These are phyloP conservation scores for Mycena galopus DNA, from an alignment of 768 basidiomycete genomes.

Conservation along the genomic window DNA sequence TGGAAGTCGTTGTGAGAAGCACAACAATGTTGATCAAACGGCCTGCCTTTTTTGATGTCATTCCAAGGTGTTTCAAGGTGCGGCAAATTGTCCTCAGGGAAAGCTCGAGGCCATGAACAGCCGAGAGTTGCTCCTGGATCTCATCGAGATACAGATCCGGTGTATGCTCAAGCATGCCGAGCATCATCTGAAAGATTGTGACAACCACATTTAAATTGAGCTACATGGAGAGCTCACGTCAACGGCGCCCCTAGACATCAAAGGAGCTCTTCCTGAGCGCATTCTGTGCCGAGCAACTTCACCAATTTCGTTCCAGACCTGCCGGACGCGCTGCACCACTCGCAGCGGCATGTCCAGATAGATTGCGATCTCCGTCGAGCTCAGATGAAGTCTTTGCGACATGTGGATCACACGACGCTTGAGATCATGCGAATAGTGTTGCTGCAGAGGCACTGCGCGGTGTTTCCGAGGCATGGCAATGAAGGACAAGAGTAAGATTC, in stretches of 20 bases:
- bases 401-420: slow-evolving; percentile 39
- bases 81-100: no score
- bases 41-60: no score
- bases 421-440: slow-evolving; percentile 39
- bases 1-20: no score
- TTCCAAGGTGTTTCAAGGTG: no score
- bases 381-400: slow-evolving; percentile 31
- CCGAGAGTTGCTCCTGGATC: no score
- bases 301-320: slow-evolving; percentile 36
- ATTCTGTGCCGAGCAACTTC: slow-evolving; percentile 30
- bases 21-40: no score
- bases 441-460: slow-evolving; percentile 16
- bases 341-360: slow-evolving; percentile 39
- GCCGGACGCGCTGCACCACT: slow-evolving; percentile 37
- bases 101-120: no score
- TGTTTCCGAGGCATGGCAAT: slow-evolving; percentile 1
- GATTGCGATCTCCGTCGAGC: slow-evolving; percentile 34
- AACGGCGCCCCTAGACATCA: slow-evolving; percentile 29
- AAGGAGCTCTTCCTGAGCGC: slow-evolving; percentile 25
- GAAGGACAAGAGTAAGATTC: not conserved
- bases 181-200: no score
- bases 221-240: slow-evolving; percentile 17
- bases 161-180: no score
- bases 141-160: no score
- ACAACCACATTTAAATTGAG: no score